phyloP scores from a whole-genome alignment of 1,139 yeast genomes.

The Saccharomyces hybrid region DNA sequence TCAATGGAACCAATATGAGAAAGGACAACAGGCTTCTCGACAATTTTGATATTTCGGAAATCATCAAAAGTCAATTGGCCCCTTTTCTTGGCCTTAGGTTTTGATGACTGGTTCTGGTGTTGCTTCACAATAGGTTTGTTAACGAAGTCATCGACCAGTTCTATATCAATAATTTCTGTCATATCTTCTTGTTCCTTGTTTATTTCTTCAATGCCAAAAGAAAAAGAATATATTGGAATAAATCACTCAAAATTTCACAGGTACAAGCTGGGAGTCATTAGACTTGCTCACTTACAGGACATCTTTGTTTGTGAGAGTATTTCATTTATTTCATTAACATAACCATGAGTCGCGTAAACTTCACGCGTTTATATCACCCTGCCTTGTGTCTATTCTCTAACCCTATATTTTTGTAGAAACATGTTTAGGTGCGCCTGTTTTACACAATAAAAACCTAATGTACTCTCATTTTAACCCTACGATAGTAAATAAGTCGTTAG shows the following conservation, averaged over 20 bases:
- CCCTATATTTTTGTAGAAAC: background rate
- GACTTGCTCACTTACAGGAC: background rate
- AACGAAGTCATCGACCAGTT: background rate
- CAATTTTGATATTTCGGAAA: slow-evolving; percentile 16
- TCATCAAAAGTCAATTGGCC: slow-evolving; percentile 21
- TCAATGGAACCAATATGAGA: background rate
- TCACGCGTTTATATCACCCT: background rate
- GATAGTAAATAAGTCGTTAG: too few relatives aligned
- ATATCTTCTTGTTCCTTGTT: background rate
- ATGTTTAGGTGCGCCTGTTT: background rate
- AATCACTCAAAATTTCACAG: background rate
- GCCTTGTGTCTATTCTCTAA: background rate
- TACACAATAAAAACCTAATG: too few relatives aligned
- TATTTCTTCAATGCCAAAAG: background rate
- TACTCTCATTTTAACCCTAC: too few relatives aligned
- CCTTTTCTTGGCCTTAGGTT: slow-evolving; percentile 1
- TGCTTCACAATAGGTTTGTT: background rate
- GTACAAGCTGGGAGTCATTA: background rate
- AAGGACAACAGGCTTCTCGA: slow-evolving; percentile 1
- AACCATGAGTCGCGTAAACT: background rate
- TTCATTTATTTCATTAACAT: background rate
- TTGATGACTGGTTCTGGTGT: background rate
- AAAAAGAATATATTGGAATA: background rate
- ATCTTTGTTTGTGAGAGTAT: too few relatives aligned
- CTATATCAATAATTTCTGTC: background rate